Percentiles rank a stretch among this genome's conserved stretches.
phyloP scores from a whole-genome alignment of 2,329 filamentous ascomycete genomes.

The Ascochyta rabiei region DNA sequence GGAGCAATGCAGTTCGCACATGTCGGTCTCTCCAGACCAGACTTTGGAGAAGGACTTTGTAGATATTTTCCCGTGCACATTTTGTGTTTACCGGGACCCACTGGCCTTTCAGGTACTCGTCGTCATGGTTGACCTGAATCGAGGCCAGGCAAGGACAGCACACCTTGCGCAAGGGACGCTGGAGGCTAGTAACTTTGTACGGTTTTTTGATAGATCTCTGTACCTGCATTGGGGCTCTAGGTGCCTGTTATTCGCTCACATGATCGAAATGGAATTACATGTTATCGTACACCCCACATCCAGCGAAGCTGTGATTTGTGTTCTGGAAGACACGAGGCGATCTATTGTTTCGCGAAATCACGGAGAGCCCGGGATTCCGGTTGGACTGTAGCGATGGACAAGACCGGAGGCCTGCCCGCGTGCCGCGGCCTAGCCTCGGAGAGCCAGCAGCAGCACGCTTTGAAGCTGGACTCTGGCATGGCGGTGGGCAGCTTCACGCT shows the following conservation, averaged over 20 bases:
- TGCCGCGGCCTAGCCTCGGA: conserved; percentile 19
- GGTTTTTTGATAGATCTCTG: background rate
- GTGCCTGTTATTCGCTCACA: conserved; percentile 5
- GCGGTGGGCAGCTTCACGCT: conserved; percentile 15
- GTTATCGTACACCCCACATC: conserved; percentile 5
- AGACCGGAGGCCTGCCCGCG: conserved; percentile 13
- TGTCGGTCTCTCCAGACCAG: background rate
- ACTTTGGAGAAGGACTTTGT: background rate
- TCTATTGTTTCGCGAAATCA: conserved; percentile 21
- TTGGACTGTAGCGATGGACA: conserved; percentile 12
- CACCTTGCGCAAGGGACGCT: conserved; percentile 6
- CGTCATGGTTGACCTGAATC: conserved; percentile 17
- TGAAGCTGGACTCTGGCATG: conserved; percentile 6
- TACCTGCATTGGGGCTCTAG: conserved; percentile 7
- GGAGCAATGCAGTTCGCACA: conserved; percentile 2
- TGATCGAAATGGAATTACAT: conserved; percentile 7
- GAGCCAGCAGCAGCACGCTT: conserved; percentile 13
- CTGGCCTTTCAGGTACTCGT: conserved; percentile 10
- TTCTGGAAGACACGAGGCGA: conserved; percentile 17
- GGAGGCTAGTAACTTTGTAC: background rate
- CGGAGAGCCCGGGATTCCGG: conserved; percentile 14
- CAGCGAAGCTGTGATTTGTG: conserved; percentile 14
- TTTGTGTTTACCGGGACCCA: conserved; percentile 3
- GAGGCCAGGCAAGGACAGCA: conserved; percentile 10
- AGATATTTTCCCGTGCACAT: conserved; percentile 3